Conservation (phyloP, 306 rosid species). For the Senna siamea region DNA sequence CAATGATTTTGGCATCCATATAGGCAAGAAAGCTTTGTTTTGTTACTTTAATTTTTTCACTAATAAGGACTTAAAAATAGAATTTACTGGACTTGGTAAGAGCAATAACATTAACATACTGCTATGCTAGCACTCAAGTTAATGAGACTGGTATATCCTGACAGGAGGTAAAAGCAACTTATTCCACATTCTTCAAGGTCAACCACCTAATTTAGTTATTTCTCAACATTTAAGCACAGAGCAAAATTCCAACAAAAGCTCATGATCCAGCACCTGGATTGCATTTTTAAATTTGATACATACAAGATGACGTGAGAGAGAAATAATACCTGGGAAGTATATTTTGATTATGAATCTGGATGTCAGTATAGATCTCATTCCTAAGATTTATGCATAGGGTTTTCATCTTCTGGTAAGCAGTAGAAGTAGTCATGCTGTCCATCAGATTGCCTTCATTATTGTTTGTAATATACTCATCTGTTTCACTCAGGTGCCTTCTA, state of each 20-base stretch:
- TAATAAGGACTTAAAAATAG: conserved; percentile 3
- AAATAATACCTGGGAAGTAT: conserved; percentile 88
- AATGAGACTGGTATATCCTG: background rate
- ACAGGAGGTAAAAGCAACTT: background rate
- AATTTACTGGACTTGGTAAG: conserved; percentile 17
- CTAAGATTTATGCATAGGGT: conserved; percentile 69
- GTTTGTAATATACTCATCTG: conserved; percentile 82
- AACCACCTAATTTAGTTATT: background rate
- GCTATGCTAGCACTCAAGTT: background rate
- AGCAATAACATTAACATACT: background rate
- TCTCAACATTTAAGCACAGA: background rate
- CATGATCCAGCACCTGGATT: background rate
- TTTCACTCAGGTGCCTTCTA: conserved; percentile 81
- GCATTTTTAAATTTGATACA: conserved; percentile 9
- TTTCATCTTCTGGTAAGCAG: conserved; percentile 93
- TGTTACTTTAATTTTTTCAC: background rate
- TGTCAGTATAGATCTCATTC: conserved; percentile 80
- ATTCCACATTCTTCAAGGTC: too few relatives aligned
- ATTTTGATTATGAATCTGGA: conserved; percentile 87
- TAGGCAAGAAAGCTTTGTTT: background rate
- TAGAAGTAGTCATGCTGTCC: conserved; percentile 61
- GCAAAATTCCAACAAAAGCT: conserved; percentile 1
- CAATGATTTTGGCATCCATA: background rate
- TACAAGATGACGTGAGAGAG: conserved; percentile 21
- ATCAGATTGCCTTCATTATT: conserved; percentile 67